Conservation (phyloP, 1,139 yeast species). For the Petasospora fabianii region DNA sequence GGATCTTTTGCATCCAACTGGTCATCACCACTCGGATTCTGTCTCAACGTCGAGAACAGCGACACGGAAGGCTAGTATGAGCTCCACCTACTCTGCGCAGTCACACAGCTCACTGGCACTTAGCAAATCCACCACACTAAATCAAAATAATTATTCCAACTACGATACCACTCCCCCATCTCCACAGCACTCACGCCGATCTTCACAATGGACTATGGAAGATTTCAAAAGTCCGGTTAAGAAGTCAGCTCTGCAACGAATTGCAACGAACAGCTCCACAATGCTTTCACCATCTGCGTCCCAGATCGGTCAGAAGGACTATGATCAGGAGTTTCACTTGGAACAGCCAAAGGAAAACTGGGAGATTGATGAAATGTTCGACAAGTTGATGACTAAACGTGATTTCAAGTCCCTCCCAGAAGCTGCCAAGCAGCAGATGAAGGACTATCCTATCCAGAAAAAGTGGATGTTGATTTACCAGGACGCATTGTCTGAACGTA, state of each 20-base stretch:
- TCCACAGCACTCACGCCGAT: conserved; percentile 25
- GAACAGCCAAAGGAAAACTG: conserved; percentile 57
- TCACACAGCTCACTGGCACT: conserved; percentile 24
- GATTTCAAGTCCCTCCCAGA: conserved; percentile 79
- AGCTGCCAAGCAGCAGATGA: conserved; percentile 75
- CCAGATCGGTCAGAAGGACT: conserved; percentile 2
- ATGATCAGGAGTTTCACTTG: conserved; percentile 32
- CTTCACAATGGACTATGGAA: conserved; percentile 23
- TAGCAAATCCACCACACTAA: conserved; percentile 24
- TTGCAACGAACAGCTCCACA: conserved; percentile 19
- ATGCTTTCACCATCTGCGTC: conserved; percentile 13
- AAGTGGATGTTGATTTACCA: conserved; percentile 80
- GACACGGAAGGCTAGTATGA: conserved; percentile 22
- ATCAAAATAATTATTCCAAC: conserved; percentile 17
- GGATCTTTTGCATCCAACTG: conserved; percentile 8
- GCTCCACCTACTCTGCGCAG: conserved; percentile 23
- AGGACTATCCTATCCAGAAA: conserved; percentile 68
- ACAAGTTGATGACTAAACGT: conserved; percentile 73
- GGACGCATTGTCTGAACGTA: conserved; percentile 74
- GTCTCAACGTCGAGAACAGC: conserved; percentile 2
- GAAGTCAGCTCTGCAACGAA: conserved; percentile 22
- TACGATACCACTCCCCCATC: conserved; percentile 25
- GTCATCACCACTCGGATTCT: conserved; percentile 7
- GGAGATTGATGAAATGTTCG: conserved; percentile 64
- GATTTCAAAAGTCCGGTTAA: conserved; percentile 21